These are phyloP conservation scores for Penicillium janthinellum DNA, from an alignment of 2,329 filamentous ascomycete species.

Conservation along the genomic window DNA sequence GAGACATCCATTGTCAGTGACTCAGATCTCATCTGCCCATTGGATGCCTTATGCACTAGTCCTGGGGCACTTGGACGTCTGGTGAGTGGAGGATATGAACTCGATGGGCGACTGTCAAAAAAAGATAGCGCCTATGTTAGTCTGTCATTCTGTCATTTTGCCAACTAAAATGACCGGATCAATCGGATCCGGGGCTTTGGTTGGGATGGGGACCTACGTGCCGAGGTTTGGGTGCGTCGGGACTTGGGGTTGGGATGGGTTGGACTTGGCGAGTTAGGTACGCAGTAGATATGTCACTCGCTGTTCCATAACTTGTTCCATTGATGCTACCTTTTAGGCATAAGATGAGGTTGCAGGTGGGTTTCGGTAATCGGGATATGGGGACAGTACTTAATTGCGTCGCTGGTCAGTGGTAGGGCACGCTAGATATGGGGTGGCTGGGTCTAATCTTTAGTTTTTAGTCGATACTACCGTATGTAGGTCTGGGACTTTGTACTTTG, in stretches of 20 bases:
- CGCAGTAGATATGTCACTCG: not conserved
- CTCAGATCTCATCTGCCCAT: constrained; percentile 19
- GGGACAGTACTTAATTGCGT: not conserved
- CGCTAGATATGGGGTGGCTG: not conserved
- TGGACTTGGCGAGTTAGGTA: not conserved
- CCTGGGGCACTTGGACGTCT: not conserved
- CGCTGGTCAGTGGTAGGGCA: not conserved
- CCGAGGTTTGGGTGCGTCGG: constrained; percentile 8
- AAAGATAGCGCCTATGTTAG: not conserved
- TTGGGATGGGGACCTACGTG: constrained; percentile 20
- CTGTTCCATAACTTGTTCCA: not conserved
- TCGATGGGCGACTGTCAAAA: constrained; percentile 1
- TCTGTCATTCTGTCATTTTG: constrained; percentile 14
- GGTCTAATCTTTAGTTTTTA: not conserved
- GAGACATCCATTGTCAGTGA: constrained; percentile 6
- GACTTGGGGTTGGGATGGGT: not conserved
- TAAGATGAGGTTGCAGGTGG: not conserved
- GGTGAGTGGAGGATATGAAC: not conserved
- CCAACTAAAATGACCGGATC: constrained; percentile 7
- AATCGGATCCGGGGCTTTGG: constrained; percentile 22
- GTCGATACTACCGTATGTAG: too few species aligned
- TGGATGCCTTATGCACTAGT: constrained; percentile 8
- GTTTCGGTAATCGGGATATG: too few species aligned
- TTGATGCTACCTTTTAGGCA: not conserved
- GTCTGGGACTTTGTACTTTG: not conserved